These are phyloP conservation scores for Carex littledalei DNA, from an alignment of 176 grass and related monocot genomes.

Conservation along the genomic window DNA sequence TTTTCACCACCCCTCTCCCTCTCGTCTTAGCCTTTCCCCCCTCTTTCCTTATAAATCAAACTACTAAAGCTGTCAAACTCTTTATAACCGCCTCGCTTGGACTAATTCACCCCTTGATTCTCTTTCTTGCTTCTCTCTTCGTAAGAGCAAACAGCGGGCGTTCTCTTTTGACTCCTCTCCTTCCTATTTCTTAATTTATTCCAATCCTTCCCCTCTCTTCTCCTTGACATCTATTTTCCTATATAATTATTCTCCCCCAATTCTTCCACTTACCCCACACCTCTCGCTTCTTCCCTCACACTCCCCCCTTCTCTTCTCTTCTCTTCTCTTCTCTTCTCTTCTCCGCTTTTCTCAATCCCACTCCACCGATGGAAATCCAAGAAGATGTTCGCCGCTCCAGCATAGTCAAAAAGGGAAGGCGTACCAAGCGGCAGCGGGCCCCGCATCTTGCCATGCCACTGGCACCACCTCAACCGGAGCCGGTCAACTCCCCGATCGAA, in stretches of 20 bases:
- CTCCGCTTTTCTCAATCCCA: slow-evolving; percentile 22
- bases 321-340: not conserved
- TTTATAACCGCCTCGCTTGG: not conserved
- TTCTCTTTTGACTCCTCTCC: slow-evolving; percentile 11
- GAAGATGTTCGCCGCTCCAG: not conserved
- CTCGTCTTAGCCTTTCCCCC: not conserved
- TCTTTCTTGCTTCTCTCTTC: not conserved
- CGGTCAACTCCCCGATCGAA: not conserved
- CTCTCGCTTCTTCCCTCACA: slow-evolving; percentile 15
- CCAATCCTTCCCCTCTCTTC: slow-evolving; percentile 8
- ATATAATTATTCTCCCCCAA: slow-evolving; percentile 33
- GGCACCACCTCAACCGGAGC: not conserved
- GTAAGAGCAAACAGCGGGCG: not conserved
- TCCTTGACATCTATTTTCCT: slow-evolving; percentile 40
- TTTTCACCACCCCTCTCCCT: not conserved
- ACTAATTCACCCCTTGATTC: not conserved
- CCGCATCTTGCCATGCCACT: not conserved
- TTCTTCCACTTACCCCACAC: slow-evolving; percentile 26
- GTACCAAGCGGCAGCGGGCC: slow-evolving; percentile 52
- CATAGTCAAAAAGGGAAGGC: slow-evolving; percentile 56
- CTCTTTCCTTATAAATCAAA: slow-evolving; percentile 3
- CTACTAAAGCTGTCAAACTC: slow-evolving; percentile 7
- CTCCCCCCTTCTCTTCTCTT: slow-evolving; percentile 5
- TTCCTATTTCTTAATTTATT: not conserved
- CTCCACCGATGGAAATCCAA: slow-evolving; percentile 20